Evolutionary conservation across 108 stramenopile species (phyloP), one percentile per base, ranked within the genome.

Genomic region (Skeletonema potamos): DNA sequence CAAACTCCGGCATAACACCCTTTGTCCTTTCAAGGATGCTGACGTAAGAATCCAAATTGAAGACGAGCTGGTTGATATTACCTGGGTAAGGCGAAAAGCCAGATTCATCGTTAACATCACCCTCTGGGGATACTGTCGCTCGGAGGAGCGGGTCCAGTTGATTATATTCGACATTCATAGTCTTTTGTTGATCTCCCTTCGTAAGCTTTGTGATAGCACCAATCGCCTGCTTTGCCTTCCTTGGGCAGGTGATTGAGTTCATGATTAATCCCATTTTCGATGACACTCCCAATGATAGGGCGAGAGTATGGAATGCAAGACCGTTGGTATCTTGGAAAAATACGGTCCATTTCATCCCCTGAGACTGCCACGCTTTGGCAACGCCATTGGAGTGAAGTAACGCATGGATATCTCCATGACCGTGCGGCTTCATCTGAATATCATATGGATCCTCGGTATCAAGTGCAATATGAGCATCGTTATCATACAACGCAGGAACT

Each of bases 291-390:
- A 99, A 85, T 62, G 94, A 85, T 29, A 99, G 81, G 17, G 96
- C 86, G 7, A 99, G 65, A 12, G 96, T 93, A 56, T 94, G 91
- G 57, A 99, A 97, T 6, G 92, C 95, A 12, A 99, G 82, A 1
- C 95, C 97, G 74, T 99, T 99, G n/a, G 99, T 99, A 86, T 99
- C 99, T 77, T 99, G 98, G 80, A 99, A 98, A 70, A 99, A 96
- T 43, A 96, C 88, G 18, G 91, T 73, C 88, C 96, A 96, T 81
- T 94, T 67, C 34, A 89, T 78, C n/a, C 96, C 97, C 54, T 86
- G 36, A 15, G 76, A 66, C 18, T 62, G 44, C 88, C 98, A 99
- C 13, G 86, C 75, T 34, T 85, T 79, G 34, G 95, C 96, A 27
- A 96, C 83, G 6, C 94, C 89, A 62, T 86, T 82, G 62, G 82